Evolutionary conservation across 805 yeast species (phyloP).

Genomic region (Kluyveromyces dobzhanskii): DNA sequence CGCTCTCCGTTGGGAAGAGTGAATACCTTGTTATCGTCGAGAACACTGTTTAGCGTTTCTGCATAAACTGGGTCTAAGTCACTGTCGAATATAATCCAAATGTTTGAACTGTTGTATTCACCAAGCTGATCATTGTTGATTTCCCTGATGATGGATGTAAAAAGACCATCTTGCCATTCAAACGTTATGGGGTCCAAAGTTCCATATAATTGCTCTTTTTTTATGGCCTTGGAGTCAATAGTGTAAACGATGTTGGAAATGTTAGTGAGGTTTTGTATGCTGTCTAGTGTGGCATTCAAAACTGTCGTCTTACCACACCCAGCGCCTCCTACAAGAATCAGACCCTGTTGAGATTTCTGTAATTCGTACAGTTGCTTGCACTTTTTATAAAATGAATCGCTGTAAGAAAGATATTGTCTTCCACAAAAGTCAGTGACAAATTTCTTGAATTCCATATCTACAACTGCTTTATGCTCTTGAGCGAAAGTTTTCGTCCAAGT

Average conservation of each 20-base stretch:
- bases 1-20: constrained; percentile 91
- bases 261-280: constrained; percentile 31
- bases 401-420: constrained; percentile 26
- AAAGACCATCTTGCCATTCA: constrained; percentile 88
- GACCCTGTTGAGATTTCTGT: constrained; percentile 60
- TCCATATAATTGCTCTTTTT: constrained; percentile 65
- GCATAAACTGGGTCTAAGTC: constrained; percentile 94
- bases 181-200: constrained; percentile 63
- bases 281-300: constrained; percentile 41
- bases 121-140: constrained; percentile 26
- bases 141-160: constrained; percentile 58
- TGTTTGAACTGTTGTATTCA: constrained; percentile 37
- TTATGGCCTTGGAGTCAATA: constrained; percentile 70
- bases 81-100: constrained; percentile 86
- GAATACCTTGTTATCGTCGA: constrained; percentile 76
- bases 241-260: constrained; percentile 34
- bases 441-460: constrained; percentile 18
- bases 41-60: constrained; percentile 79
- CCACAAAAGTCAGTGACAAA: constrained; percentile 24
- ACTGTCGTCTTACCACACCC: constrained; percentile 66
- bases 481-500: constrained; percentile 10
- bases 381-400: constrained; percentile 44
- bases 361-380: constrained; percentile 54
- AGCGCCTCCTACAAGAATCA: constrained; percentile 70
- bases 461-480: constrained; percentile 23